These are phyloP conservation scores for Fomitiporia mediterranea DNA, from an alignment of 1,284 basidiomycete species.

Conservation along the genomic window DNA sequence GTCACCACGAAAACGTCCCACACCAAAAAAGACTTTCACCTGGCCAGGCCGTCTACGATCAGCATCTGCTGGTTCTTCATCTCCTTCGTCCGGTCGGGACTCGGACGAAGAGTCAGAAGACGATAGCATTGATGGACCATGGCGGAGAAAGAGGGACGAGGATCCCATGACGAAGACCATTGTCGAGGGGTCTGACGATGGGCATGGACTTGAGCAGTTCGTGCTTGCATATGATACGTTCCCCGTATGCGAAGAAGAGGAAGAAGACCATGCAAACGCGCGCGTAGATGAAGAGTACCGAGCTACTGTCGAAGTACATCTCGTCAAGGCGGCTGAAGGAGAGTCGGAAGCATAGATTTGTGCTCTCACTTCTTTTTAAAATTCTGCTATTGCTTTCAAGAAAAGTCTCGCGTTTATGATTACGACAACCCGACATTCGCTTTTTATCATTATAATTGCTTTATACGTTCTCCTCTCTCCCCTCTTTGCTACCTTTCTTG, in stretches of 20 bases:
- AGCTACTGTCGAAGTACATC: constrained; percentile 16
- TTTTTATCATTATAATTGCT: not conserved
- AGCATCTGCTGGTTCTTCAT: not conserved
- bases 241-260: constrained; percentile 3
- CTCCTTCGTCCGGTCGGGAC: not conserved
- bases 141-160: constrained; percentile 10
- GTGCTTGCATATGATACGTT: constrained; percentile 9
- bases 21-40: not conserved
- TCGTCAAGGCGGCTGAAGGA: constrained; percentile 9
- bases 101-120: constrained; percentile 10
- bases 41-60: constrained; percentile 1
- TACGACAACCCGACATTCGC: not conserved
- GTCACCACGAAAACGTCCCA: not conserved
- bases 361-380: not conserved
- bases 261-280: constrained; percentile 13
- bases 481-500: constrained; percentile 1
- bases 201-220: not conserved
- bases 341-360: not conserved
- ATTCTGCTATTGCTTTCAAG: not conserved
- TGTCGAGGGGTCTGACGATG: constrained; percentile 15
- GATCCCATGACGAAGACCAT: constrained; percentile 20
- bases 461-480: not conserved
- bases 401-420: not conserved
- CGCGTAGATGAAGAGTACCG: constrained; percentile 12
- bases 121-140: constrained; percentile 11